Evolutionary conservation across 768 basidiomycete genomes (phyloP).

Genomic region (Lactifluus echinatus): DNA sequence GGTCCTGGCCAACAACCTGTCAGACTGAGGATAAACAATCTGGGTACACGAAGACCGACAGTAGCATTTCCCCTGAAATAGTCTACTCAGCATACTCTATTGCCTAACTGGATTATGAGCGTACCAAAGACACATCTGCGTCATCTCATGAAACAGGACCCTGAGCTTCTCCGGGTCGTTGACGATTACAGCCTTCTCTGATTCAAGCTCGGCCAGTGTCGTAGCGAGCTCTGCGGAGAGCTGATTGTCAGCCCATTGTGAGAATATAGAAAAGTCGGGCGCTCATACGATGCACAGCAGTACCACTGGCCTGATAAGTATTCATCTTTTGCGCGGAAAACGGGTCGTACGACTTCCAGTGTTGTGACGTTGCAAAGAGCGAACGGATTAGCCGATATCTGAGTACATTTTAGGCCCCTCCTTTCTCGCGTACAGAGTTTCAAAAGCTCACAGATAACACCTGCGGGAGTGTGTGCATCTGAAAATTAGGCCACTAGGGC

Average conservation of each 20-base stretch:
- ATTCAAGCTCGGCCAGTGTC: slow-evolving; percentile 59
- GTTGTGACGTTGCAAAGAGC: slow-evolving; percentile 53
- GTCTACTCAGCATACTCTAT: neutral
- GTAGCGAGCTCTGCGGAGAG: slow-evolving; percentile 55
- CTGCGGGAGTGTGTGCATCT: slow-evolving; percentile 28
- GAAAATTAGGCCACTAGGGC: neutral
- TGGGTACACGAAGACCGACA: slow-evolving; percentile 33
- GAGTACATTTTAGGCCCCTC: neutral
- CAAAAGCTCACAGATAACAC: slow-evolving; percentile 52
- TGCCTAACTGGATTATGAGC: slow-evolving; percentile 11
- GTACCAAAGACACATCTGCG: slow-evolving; percentile 84
- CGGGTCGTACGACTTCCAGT: slow-evolving; percentile 77
- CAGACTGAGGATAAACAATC: neutral
- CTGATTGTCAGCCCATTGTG: neutral
- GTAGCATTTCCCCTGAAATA: slow-evolving; percentile 84
- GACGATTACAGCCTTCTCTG: slow-evolving; percentile 36
- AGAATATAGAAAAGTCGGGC: neutral
- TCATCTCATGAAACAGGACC: slow-evolving; percentile 73
- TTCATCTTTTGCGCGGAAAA: slow-evolving; percentile 73
- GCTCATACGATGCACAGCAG: slow-evolving; percentile 66
- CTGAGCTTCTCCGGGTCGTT: slow-evolving; percentile 46
- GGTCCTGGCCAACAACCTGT: slow-evolving; percentile 45
- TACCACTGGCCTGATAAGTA: slow-evolving; percentile 71
- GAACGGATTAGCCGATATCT: slow-evolving; percentile 82
- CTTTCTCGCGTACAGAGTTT: neutral